A percentile compares a stretch with the other conserved stretches of the same genome.
phyloP scores from a whole-genome alignment of 768 basidiomycete species.

The Pisolithus orientalis region DNA sequence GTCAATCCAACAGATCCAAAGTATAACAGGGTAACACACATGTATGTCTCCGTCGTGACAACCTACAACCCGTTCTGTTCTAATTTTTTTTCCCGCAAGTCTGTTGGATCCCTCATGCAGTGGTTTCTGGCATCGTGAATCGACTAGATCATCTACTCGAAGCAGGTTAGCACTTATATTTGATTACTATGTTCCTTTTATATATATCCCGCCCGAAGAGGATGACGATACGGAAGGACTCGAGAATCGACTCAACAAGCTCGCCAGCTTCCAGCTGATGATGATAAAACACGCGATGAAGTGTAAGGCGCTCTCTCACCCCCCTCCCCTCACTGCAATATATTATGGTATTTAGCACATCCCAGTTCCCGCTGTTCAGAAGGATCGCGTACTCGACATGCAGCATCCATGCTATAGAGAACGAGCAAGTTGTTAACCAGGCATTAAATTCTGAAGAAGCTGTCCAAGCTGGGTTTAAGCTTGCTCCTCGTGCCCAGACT shows the following conservation, averaged over 20 bases:
- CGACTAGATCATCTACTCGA: slow-evolving; percentile 80
- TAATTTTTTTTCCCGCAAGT: slow-evolving; percentile 34
- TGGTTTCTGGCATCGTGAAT: slow-evolving; percentile 88
- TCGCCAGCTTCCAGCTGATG: slow-evolving; percentile 82
- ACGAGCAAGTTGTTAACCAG: slow-evolving; percentile 82
- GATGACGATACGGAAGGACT: slow-evolving; percentile 51
- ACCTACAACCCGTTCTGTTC: background rate
- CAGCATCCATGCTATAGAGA: slow-evolving; percentile 84
- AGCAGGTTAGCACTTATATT: slow-evolving; percentile 41
- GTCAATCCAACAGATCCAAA: slow-evolving; percentile 60
- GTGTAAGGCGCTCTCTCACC: slow-evolving; percentile 44
- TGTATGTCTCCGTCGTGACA: slow-evolving; percentile 46
- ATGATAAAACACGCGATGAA: slow-evolving; percentile 96
- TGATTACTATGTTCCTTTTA: slow-evolving; percentile 2
- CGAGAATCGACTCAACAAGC: slow-evolving; percentile 70
- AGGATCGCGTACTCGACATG: slow-evolving; percentile 98
- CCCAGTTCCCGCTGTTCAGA: slow-evolving; percentile 66
- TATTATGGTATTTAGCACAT: too few species aligned
- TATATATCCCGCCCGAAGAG: slow-evolving; percentile 30
- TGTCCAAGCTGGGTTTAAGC: slow-evolving; percentile 46
- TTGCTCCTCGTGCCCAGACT: slow-evolving; percentile 63
- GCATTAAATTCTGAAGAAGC: slow-evolving; percentile 73
- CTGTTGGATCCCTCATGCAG: slow-evolving; percentile 96
- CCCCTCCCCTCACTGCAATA: background rate
- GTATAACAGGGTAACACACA: slow-evolving; percentile 71